These are phyloP conservation scores for Penicillium lividum DNA, from an alignment of 495 filamentous ascomycete genomes.

Conservation along the genomic window DNA sequence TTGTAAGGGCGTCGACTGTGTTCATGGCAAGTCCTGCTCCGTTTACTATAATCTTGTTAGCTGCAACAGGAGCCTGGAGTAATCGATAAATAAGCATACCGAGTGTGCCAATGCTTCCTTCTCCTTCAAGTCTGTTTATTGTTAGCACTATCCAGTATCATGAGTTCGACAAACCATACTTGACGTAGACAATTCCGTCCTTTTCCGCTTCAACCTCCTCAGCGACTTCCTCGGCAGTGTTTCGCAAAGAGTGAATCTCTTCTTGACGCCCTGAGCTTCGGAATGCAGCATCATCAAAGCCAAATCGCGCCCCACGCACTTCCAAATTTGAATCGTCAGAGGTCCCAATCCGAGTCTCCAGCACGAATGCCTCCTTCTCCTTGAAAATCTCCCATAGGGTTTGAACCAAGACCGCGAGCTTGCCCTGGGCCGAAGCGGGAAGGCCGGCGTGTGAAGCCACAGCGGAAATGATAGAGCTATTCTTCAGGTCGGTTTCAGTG, in stretches of 20 bases:
- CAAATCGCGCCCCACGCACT: constrained; percentile 56
- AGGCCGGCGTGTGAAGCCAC: constrained; percentile 56
- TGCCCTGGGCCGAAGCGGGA: constrained; percentile 36
- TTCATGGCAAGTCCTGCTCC: constrained; percentile 93
- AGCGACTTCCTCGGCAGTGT: constrained; percentile 49
- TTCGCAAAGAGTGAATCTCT: constrained; percentile 61
- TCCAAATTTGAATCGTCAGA: constrained; percentile 42
- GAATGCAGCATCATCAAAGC: constrained; percentile 80
- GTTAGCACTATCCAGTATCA: constrained; percentile 8
- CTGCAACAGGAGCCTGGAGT: neutral
- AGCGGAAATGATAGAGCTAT: constrained; percentile 36
- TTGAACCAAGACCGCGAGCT: constrained; percentile 53
- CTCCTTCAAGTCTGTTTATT: constrained; percentile 40
- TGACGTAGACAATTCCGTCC: constrained; percentile 74
- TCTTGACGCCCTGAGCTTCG: constrained; percentile 63
- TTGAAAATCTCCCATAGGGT: constrained; percentile 62
- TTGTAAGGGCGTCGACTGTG: constrained; percentile 74
- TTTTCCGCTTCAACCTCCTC: constrained; percentile 67
- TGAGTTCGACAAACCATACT: constrained; percentile 28
- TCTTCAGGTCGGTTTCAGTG: constrained; percentile 28
- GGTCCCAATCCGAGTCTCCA: constrained; percentile 51
- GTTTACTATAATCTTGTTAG: constrained; percentile 55
- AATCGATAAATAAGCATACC: constrained; percentile 28
- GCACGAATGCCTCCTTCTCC: constrained; percentile 65
- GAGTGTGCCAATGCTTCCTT: constrained; percentile 67